Percentiles rank a stretch among this genome's conserved stretches.
These are phyloP conservation scores for Phoma sp. DNA, from an alignment of 2,329 filamentous ascomycete genomes.

Conservation along the genomic window DNA sequence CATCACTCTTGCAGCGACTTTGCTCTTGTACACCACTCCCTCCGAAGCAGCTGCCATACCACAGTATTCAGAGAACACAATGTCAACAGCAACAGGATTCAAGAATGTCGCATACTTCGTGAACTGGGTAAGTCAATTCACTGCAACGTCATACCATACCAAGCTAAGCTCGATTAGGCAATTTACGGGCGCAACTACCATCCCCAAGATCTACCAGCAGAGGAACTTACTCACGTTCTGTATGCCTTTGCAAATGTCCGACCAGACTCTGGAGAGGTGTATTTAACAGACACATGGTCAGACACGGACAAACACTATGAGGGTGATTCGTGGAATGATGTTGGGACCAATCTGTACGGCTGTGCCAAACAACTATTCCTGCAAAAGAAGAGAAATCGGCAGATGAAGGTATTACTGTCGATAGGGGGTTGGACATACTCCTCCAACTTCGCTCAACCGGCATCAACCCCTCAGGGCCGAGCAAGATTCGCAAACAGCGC, in stretches of 20 bases:
- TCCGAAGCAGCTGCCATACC: slow-evolving; percentile 33
- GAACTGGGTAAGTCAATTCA: slow-evolving; percentile 38
- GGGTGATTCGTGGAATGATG: slow-evolving; percentile 48
- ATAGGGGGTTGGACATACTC: slow-evolving; percentile 51
- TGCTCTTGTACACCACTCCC: slow-evolving; percentile 26
- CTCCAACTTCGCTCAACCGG: slow-evolving; percentile 42
- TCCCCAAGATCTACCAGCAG: slow-evolving; percentile 42
- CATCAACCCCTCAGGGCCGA: slow-evolving; percentile 38
- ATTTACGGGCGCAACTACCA: slow-evolving; percentile 48
- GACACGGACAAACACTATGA: slow-evolving; percentile 48
- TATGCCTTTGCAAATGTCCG: slow-evolving; percentile 49
- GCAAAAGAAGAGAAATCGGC: slow-evolving; percentile 45
- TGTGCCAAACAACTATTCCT: slow-evolving; percentile 47
- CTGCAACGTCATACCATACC: slow-evolving; percentile 7
- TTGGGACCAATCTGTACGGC: slow-evolving; percentile 47
- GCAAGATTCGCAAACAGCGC: slow-evolving; percentile 44
- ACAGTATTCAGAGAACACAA: slow-evolving; percentile 11
- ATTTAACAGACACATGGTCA: slow-evolving; percentile 46
- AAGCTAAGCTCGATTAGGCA: slow-evolving; percentile 30
- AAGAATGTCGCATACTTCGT: slow-evolving; percentile 48
- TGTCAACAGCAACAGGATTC: slow-evolving; percentile 36
- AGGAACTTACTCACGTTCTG: slow-evolving; percentile 46
- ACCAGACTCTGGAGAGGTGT: slow-evolving; percentile 46
- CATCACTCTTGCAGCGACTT: slow-evolving; percentile 22
- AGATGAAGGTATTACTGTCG: slow-evolving; percentile 46